Conservation (phyloP, 1,284 basidiomycete genomes). For the Sporisorium reilianum region DNA sequence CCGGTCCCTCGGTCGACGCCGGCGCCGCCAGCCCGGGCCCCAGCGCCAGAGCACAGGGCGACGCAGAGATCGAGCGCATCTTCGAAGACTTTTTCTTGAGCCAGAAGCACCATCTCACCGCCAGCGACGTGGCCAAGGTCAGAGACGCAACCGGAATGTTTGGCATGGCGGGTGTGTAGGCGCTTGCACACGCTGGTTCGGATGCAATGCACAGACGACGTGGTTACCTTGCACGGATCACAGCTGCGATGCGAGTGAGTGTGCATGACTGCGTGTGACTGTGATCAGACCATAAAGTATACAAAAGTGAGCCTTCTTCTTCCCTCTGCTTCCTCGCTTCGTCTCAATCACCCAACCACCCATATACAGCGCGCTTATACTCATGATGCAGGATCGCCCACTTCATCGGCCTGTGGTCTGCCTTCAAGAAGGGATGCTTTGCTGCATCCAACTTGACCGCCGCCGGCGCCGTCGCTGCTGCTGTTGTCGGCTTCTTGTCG, state of each 20-base stretch:
- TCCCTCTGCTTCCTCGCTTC: neutral
- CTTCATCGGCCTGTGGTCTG: constrained; percentile 48
- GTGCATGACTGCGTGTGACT: too few species aligned
- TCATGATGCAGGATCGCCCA: constrained; percentile 54
- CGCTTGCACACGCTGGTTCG: neutral
- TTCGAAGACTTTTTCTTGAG: constrained; percentile 68
- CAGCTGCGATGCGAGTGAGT: too few species aligned
- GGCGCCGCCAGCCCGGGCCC: constrained; percentile 41
- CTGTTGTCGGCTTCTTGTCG: neutral
- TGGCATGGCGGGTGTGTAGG: constrained; percentile 59
- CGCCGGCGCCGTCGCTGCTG: neutral
- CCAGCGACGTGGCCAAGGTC: constrained; percentile 63
- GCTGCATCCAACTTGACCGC: constrained; percentile 28
- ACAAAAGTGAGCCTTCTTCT: constrained; percentile 7
- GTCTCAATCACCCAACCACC: constrained; percentile 22
- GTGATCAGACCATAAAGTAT: too few species aligned
- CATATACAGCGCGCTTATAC: constrained; percentile 34
- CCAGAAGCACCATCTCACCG: constrained; percentile 64
- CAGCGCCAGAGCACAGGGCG: constrained; percentile 46
- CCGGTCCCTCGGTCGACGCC: constrained; percentile 37
- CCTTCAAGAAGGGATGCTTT: constrained; percentile 35
- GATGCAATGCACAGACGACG: neutral
- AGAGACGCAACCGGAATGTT: constrained; percentile 65
- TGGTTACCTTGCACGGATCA: neutral
- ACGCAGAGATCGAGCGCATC: constrained; percentile 63